Evolutionary conservation across 768 basidiomycete genomes (phyloP).

Genomic region (Porphyrellus cyaneotinctus): DNA sequence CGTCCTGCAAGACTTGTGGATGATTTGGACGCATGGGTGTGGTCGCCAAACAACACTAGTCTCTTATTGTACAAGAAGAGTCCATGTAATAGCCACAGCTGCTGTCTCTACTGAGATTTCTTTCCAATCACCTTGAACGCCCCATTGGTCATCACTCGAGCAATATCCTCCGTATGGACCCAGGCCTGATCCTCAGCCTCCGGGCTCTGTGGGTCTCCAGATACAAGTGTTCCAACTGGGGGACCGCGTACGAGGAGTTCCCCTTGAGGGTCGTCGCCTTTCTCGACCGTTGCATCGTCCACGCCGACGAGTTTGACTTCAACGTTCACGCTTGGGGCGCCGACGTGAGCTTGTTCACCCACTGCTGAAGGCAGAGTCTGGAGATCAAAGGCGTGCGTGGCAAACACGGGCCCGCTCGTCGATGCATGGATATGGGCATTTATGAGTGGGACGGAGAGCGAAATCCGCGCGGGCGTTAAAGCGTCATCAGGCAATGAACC

Average conservation of each 20-base stretch:
- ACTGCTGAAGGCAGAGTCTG: conserved; percentile 57
- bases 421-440: conserved; percentile 57
- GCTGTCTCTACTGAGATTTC: conserved; percentile 2
- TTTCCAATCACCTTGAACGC: conserved; percentile 44
- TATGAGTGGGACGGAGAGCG: conserved; percentile 74
- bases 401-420: conserved; percentile 73
- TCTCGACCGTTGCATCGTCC: conserved; percentile 60
- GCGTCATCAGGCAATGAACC: conserved; percentile 47
- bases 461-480: conserved; percentile 63
- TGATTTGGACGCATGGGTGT: conserved; percentile 9
- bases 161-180: conserved; percentile 42
- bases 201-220: conserved; percentile 23
- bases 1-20: conserved; percentile 26
- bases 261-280: conserved; percentile 63
- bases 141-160: conserved; percentile 60
- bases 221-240: conserved; percentile 54
- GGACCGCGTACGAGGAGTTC: conserved; percentile 66
- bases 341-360: conserved; percentile 46
- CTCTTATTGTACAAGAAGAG: not conserved
- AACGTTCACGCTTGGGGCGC: conserved; percentile 81
- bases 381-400: conserved; percentile 80
- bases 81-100: not conserved
- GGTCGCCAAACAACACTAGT: not conserved
- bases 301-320: conserved; percentile 77
- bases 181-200: conserved; percentile 42